Base-by-base conservation (phyloP, 2,329 filamentous ascomycete genomes). In the Talaromyces sp. region DNA sequence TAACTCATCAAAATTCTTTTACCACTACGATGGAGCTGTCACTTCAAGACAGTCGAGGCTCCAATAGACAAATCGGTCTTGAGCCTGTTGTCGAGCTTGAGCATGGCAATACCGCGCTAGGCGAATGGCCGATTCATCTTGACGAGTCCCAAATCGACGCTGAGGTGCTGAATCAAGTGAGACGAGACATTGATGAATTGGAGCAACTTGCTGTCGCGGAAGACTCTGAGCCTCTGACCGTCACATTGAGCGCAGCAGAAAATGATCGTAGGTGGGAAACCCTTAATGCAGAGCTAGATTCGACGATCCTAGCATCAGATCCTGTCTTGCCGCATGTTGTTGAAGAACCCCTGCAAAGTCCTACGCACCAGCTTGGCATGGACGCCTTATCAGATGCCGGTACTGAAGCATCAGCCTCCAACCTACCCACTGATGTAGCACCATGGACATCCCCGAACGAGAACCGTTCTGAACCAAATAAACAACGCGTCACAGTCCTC, bases 21-120 rank as follows among this genome's bases (percentile, higher is more conserved):
- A 70, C 77, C 2, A 77, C 79, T 54, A 79, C 77, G 3, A 79
- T 79, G 77, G 76, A 79, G 57, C 65, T 79, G 42, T 76, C 79
- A 58, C 66, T 79, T 8, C 62, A 78, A 52, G 72, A 72, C 8
- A 74, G 72, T 59, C 74, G 71, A 37, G 73, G 72, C 59, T 73
- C 71, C 31, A 67, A 69, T 28, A 63, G 65, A 23, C 67, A 69
- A 11, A 37, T 54, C 35, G 23, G 42, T 5, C 39, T 58, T n/a
- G 44, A 61, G 39, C 31, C 58, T 37, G 18, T 61, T 39, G 21
- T 58, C n/a, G 63, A 56, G 35, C 48, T 48, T 42, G 58, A 61
- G 16, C 33, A 21, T 46, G 44, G 31, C 11, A 25, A 55, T 3
- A 42, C 16, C 5, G 3, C 42, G 9, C 52, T 57, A 35, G 25